Evolutionary conservation across 139 green algal species (phyloP).

Genomic region (Chlorella sp.): DNA sequence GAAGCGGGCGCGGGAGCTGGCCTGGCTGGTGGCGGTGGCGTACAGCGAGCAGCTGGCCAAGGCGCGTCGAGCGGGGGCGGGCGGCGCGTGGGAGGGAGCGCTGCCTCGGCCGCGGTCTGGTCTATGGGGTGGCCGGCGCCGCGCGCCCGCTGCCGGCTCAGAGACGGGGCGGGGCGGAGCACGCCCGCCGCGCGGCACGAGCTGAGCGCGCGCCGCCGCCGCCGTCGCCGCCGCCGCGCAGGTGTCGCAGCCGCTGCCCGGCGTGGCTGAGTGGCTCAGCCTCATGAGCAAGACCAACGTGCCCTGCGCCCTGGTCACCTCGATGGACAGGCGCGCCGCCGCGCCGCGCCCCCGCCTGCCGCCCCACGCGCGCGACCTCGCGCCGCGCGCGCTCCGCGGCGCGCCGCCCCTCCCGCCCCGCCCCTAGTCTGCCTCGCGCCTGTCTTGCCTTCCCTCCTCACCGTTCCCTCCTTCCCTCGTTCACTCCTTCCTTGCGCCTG

Average conservation of each 20-base stretch:
- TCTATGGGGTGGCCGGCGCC: no score
- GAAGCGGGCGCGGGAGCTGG: conserved; percentile 52
- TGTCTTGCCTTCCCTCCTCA: neutral
- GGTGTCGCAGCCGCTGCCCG: conserved; percentile 30
- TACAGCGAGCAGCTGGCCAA: conserved; percentile 51
- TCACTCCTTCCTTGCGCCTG: neutral
- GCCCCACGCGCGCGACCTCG: no score
- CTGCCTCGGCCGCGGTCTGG: no score
- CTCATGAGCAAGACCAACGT: conserved; percentile 62
- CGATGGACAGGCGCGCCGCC: conserved; percentile 45
- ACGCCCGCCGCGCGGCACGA: no score
- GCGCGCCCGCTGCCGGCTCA: no score
- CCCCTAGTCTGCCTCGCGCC: neutral
- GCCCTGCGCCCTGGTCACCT: conserved; percentile 68
- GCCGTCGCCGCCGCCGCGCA: no score
- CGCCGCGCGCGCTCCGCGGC: no score
- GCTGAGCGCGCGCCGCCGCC: no score
- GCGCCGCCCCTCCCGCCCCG: neutral
- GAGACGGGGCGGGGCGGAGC: no score
- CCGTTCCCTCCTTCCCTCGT: neutral
- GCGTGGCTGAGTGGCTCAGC: conserved; percentile 70
- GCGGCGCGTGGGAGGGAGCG: no score
- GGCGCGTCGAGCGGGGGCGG: no score
- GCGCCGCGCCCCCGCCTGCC: no score
- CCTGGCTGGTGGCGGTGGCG: conserved; percentile 52